phyloP scores from a whole-genome alignment of 345 rosid genomes.

The Abelmoschus esculentus region DNA sequence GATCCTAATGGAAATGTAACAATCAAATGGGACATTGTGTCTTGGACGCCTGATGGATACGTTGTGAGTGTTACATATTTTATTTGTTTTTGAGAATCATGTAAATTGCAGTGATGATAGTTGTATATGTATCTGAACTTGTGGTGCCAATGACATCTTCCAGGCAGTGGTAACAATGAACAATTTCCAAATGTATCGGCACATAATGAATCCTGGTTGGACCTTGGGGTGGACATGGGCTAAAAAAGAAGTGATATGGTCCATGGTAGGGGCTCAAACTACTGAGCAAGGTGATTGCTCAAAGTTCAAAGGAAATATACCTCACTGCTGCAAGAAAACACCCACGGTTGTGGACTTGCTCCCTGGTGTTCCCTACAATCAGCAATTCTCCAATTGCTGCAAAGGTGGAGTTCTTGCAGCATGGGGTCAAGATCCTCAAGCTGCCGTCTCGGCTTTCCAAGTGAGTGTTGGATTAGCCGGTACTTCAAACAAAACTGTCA shows the following conservation, averaged over 20 bases:
- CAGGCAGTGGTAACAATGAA: conserved; percentile 68
- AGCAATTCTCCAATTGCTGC: conserved; percentile 74
- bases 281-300: conserved; percentile 95
- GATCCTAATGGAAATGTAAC: conserved; percentile 86
- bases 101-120: neutral
- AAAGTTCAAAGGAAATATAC: conserved; percentile 73
- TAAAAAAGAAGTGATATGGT: conserved; percentile 82
- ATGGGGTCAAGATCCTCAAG: conserved; percentile 75
- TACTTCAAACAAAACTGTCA: conserved; percentile 73
- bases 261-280: conserved; percentile 72
- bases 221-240: conserved; percentile 87
- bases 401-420: conserved; percentile 78
- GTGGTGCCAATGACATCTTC: conserved; percentile 1
- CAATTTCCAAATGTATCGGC: conserved; percentile 76
- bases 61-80: conserved; percentile 34
- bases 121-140: conserved; percentile 11
- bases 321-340: conserved; percentile 74
- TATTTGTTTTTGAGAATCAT: neutral
- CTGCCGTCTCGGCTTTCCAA: conserved; percentile 68
- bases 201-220: conserved; percentile 80
- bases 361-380: conserved; percentile 76
- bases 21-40: conserved; percentile 81
- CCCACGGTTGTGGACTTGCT: conserved; percentile 73
- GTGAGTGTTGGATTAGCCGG: conserved; percentile 67
- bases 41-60: conserved; percentile 87